Evolutionary conservation across 331 rosid species (phyloP), one percentile per base, ranked within the genome.

Genomic region (Acacia pycnantha): DNA sequence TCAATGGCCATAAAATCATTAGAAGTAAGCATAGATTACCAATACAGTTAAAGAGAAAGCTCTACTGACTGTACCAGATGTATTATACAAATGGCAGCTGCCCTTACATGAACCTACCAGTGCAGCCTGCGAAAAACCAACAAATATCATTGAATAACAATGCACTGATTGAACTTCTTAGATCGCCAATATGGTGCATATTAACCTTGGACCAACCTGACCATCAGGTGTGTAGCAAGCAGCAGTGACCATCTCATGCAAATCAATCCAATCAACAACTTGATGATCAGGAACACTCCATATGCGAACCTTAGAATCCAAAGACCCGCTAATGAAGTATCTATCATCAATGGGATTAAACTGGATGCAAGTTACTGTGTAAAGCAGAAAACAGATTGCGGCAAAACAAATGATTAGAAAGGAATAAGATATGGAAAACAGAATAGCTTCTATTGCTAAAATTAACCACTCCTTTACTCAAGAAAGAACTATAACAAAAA

Each of bases 221-320:
- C 99, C 99, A 90, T 96, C 99, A 48, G 99, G 98, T 19, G 99
- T 94, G 83, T 94, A 96, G 90, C 99, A 93, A 82, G 99, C 98
- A 75, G 98, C 91, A 78, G 99, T 96, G 87, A 96, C 97, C 98
- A 96, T 94, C 97, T 96, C 98, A 78, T 91, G 98, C 86, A 90
- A 83, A 89, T 96, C 99, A 70, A 81, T 91, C 98, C 98, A 96
- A 79, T 96, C 99, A 82, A 96, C 98, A 68, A 96, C 99, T 86
- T 94, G 95, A 69, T 85, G 94, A 82, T 94, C 95, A 61, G 94
- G 93, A 81, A 96, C 92, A 88, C 97, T 96, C 99, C 99, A 96
- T 82, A 96, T 94, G 73, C 99, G 99, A 84, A 96, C 99, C 87
- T 96, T 96, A 43, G 92, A 92, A 85, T 96, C 99, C 88, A 96